A percentile compares a stretch with the other conserved stretches of the same genome.
Conservation (phyloP, 106 monocot species). For the Alisma plantagoaquatica region DNA sequence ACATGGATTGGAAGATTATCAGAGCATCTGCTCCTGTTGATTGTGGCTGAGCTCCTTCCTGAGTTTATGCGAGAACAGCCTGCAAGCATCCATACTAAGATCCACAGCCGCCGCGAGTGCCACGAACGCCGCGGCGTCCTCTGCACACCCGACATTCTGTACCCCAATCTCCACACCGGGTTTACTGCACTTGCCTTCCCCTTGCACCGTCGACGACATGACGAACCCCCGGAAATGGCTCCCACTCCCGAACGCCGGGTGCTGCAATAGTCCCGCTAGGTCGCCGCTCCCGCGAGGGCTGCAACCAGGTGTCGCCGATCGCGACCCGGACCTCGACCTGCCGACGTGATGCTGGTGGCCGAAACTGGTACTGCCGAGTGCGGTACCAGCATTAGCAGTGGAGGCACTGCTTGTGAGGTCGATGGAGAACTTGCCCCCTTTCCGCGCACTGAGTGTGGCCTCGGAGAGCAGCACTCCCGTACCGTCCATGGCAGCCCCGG, state of each 20-base stretch:
- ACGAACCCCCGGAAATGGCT: slow-evolving; percentile 61
- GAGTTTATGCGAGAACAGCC: slow-evolving; percentile 66
- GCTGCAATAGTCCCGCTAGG: no score
- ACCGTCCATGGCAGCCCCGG: slow-evolving; percentile 18
- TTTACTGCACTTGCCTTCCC: slow-evolving; percentile 43
- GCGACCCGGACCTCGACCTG: neutral
- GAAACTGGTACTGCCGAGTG: no score
- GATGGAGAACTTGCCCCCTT: slow-evolving; percentile 76
- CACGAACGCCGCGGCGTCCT: slow-evolving; percentile 94
- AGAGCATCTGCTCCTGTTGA: slow-evolving; percentile 7
- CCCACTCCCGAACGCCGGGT: slow-evolving; percentile 38
- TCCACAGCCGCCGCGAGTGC: slow-evolving; percentile 86
- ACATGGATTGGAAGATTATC: no score
- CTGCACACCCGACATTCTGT: slow-evolving; percentile 72
- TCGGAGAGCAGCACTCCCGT: slow-evolving; percentile 46
- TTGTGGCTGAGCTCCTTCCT: slow-evolving; percentile 55
- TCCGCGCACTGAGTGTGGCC: slow-evolving; percentile 37
- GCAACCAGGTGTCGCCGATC: slow-evolving; percentile 52
- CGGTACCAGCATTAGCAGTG: no score
- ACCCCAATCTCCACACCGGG: slow-evolving; percentile 86
- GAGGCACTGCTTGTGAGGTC: slow-evolving; percentile 49
- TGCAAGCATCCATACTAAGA: slow-evolving; percentile 94
- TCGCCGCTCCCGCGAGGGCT: slow-evolving; percentile 83
- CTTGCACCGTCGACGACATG: slow-evolving; percentile 77
- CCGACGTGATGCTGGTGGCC: no score